These are phyloP conservation scores for Nyssa sinensis DNA, from an alignment of 148 eudicot genomes.

Conservation along the genomic window DNA sequence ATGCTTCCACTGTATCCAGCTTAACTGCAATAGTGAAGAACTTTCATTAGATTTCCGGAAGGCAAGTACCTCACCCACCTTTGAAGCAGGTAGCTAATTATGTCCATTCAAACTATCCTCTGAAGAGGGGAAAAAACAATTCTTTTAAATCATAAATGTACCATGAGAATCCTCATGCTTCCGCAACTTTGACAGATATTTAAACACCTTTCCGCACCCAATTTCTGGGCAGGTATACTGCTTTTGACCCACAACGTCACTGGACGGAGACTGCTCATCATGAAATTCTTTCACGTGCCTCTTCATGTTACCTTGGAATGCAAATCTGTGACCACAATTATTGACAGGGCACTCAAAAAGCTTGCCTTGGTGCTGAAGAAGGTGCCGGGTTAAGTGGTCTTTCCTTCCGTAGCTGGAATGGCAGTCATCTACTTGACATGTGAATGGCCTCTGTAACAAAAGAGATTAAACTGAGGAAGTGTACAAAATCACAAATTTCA, in stretches of 20 bases:
- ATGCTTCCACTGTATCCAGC: conserved; percentile 61
- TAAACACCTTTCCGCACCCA: conserved; percentile 91
- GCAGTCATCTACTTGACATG: conserved; percentile 75
- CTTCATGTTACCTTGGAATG: conserved; percentile 55
- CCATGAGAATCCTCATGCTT: conserved; percentile 83
- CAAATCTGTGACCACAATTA: conserved; percentile 46
- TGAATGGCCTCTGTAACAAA: conserved; percentile 69
- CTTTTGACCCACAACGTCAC: conserved; percentile 23
- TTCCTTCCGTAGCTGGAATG: conserved; percentile 71
- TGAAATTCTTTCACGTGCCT: conserved; percentile 79
- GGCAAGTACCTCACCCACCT: not conserved
- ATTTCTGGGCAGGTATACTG: conserved; percentile 53
- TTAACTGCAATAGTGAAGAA: conserved; percentile 44
- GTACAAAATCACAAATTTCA: not conserved
- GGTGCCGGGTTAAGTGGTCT: conserved; percentile 83
- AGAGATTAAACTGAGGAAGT: conserved; percentile 5
- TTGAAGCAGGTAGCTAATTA: not conserved
- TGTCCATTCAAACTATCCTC: no score
- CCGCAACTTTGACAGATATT: conserved; percentile 53
- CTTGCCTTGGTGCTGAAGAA: conserved; percentile 73
- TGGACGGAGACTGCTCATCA: conserved; percentile 27
- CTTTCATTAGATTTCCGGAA: not conserved
- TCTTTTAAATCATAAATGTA: not conserved
- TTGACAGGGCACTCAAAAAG: conserved; percentile 66
- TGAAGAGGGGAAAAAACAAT: no score